Conservation (phyloP, 202 grass and related monocot species). For the Dendrocalamus latiflorus region DNA sequence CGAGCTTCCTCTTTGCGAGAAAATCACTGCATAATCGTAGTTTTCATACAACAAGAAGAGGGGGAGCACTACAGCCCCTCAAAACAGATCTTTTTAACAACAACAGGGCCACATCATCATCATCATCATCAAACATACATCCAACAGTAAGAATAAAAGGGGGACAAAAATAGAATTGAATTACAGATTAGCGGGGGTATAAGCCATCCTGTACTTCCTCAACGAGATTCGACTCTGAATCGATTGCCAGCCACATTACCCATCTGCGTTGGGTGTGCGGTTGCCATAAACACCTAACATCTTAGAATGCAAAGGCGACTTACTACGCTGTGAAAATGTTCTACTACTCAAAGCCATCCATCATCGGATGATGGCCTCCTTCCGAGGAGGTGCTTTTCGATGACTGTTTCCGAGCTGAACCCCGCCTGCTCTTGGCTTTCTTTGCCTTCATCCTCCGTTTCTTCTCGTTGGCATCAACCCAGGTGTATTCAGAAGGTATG, state of each 20-base stretch:
- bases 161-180: too few relatives aligned
- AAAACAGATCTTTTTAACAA: slow-evolving; percentile 10
- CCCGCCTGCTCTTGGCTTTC: slow-evolving; percentile 61
- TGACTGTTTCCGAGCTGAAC: slow-evolving; percentile 46
- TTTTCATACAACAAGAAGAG: slow-evolving; percentile 40
- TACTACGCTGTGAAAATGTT: slow-evolving; percentile 29
- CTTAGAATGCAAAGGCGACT: slow-evolving; percentile 10
- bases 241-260: slow-evolving; percentile 5
- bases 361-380: slow-evolving; percentile 61
- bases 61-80: slow-evolving; percentile 20
- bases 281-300: slow-evolving; percentile 30
- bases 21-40: slow-evolving; percentile 33
- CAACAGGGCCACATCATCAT: slow-evolving; percentile 31
- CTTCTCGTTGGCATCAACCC: slow-evolving; percentile 92
- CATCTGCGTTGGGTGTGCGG: slow-evolving; percentile 12
- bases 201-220: slow-evolving; percentile 52
- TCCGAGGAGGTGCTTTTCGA: slow-evolving; percentile 45
- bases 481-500: slow-evolving; percentile 84
- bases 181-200: too few relatives aligned
- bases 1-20: slow-evolving; percentile 30
- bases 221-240: slow-evolving; percentile 11
- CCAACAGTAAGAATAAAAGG: slow-evolving; percentile 6
- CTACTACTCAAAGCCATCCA: slow-evolving; percentile 78
- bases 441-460: slow-evolving; percentile 93
- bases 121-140: slow-evolving; percentile 28